phyloP scores from a whole-genome alignment of 768 basidiomycete species.

The Termitomyces sp. region DNA sequence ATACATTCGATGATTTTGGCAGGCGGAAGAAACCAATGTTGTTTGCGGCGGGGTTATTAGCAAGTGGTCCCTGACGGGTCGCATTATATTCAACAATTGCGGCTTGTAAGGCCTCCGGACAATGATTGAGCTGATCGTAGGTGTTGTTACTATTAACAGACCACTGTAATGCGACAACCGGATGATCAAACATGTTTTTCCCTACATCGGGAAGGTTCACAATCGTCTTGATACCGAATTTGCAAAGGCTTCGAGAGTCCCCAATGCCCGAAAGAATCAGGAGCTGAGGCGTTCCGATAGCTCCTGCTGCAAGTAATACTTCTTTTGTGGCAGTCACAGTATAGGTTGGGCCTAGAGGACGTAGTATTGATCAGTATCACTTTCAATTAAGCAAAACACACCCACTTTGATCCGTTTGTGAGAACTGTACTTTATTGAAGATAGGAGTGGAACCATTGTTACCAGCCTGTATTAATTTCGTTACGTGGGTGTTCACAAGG shows the following conservation, averaged over 20 bases:
- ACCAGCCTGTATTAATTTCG: slow-evolving; percentile 2
- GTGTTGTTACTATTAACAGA: slow-evolving; percentile 17
- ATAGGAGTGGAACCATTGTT: neutral
- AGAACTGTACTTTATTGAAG: slow-evolving; percentile 16
- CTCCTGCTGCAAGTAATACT: slow-evolving; percentile 25
- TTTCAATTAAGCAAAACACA: neutral
- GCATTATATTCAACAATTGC: slow-evolving; percentile 14
- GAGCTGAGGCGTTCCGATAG: slow-evolving; percentile 23
- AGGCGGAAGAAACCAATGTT: slow-evolving; percentile 14
- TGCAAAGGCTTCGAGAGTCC: slow-evolving; percentile 7
- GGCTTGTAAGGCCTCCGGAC: slow-evolving; percentile 5
- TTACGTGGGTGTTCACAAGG: slow-evolving; percentile 19
- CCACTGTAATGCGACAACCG: slow-evolving; percentile 13
- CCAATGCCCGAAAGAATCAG: slow-evolving; percentile 25
- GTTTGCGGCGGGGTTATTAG: slow-evolving; percentile 8
- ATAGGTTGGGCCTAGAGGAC: neutral
- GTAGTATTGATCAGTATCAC: neutral
- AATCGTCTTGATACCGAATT: slow-evolving; percentile 14
- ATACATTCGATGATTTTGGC: slow-evolving; percentile 2
- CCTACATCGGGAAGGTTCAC: slow-evolving; percentile 20
- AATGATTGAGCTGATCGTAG: slow-evolving; percentile 9
- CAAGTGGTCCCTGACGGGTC: slow-evolving; percentile 17
- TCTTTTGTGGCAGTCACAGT: slow-evolving; percentile 20
- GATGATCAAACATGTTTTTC: slow-evolving; percentile 20
- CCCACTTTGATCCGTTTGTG: slow-evolving; percentile 7